Evolutionary conservation across 1,139 yeast species (phyloP), one percentile per base, ranked within the genome.

Genomic region (Schizosaccharomyces versatilis): DNA sequence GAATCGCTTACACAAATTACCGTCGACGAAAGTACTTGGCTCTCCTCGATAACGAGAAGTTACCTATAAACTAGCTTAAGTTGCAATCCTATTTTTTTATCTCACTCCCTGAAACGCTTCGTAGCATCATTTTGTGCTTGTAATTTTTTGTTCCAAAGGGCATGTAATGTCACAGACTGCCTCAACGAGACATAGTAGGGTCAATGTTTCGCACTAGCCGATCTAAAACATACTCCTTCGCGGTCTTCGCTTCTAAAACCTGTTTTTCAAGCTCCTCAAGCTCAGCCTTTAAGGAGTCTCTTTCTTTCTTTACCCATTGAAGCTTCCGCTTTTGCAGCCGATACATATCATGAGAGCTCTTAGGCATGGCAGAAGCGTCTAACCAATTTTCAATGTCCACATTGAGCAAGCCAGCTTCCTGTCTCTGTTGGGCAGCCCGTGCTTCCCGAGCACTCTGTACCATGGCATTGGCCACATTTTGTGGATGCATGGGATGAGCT

Each of bases 221-320:
- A 44, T 80, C 81, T 48, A 82, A 62, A 32, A 81, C 64, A 38
- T 71, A 61, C 63, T 83, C 88, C 60, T 78, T 81, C 36, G 72
- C 71, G 5, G 72, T 60, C 81, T 84, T 78, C 49, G 73, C 66
- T 53, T 67, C 67, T 54, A 77, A 64, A 58, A 73, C 73, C 52
- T 71, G 68, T 38, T 65, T 61, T 10, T 71, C 66, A 7, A 72
- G 63, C 3, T 62, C 60, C 1, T 67, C 64, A 41, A 79, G 68
- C 57, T 76, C 73, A 3, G 61, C 61, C 12, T 71, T 70, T 42
- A 81, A 70, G 14, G 74, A 61, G 53, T 69, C 65, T 56, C 76
- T 72, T 24, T 79, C 70, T 56, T 72, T 74, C n/a, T 67, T 59
- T 2, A 79, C 72, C 65, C 84, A 79, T 1, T 63, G 57, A 47